Evolutionary conservation across 2,329 filamentous ascomycete genomes (phyloP).

Genomic region (Chrysoporthe cubensis): DNA sequence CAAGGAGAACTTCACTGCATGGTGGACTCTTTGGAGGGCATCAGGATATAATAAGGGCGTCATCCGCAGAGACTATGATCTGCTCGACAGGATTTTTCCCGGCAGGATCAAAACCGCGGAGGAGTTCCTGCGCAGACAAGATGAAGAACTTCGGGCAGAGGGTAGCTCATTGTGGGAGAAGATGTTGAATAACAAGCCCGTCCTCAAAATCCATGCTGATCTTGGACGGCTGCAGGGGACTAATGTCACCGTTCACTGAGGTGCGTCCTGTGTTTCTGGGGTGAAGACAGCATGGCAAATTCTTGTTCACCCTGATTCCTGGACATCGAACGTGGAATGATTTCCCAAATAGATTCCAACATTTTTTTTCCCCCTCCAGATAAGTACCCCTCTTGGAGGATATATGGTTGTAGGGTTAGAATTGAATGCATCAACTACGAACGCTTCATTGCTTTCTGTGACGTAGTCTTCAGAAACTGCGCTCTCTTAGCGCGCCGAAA

Average conservation of each 20-base stretch:
- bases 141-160: slow-evolving; percentile 1
- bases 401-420: no score
- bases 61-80: slow-evolving; percentile 21
- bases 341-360: no score
- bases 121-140: slow-evolving; percentile 14
- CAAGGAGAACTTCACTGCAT: slow-evolving; percentile 36
- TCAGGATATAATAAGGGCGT: slow-evolving; percentile 14
- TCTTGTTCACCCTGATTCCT: no score
- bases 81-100: slow-evolving; percentile 22
- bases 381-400: no score
- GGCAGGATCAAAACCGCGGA: slow-evolving; percentile 15
- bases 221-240: neutral
- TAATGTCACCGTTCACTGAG: slow-evolving; percentile 4
- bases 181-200: slow-evolving; percentile 13
- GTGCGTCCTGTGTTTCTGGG: neutral
- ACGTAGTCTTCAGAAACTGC: no score
- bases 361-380: no score
- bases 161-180: slow-evolving; percentile 17
- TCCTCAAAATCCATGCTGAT: slow-evolving; percentile 15
- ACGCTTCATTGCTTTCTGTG: no score
- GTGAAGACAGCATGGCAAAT: neutral
- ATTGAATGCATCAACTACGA: no score
- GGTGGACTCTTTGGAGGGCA: slow-evolving; percentile 25
- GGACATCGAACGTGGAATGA: no score
- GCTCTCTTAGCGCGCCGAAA: no score